Base-by-base conservation (phyloP, 331 rosid genomes). In the Spiraea crenata region DNA sequence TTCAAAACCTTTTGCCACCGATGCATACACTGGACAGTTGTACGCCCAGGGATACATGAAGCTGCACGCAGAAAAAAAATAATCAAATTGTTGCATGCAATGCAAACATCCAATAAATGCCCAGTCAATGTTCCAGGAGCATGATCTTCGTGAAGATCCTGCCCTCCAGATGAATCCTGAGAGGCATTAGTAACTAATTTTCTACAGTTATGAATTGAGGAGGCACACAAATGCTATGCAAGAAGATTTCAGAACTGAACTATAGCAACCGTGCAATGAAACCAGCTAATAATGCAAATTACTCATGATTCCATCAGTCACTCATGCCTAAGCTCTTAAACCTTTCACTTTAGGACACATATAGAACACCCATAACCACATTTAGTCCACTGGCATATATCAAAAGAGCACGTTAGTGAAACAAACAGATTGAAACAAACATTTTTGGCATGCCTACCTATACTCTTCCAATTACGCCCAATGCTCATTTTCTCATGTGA, bases 1-100 rank as follows among this genome's bases (percentile, higher is more conserved):
- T 86, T 67, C 14, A 85, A 41, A 85, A 85, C 92, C 72, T 85
- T 89, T 65, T 76, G 80, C 87, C 87, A 89, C 45, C 77, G 92
- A 62, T 87, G 92, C 15, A 78, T 66, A 76, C 90, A 89, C 77
- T 89, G 90, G 41, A 38, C 65, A 46, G 81, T 81, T 25, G 85
- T 74, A 59, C 79, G 49, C 16, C 83, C 80, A 5, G 88, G 84
- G 44, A 88, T 45, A 62, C 13, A 38, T 0, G 77, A 54, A 63
- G 89, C 91, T 88, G 80, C 15, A 65, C 20, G 35, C 34, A 10
- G 77, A n/a, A 72, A 14, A 11, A 9, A 14, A 59, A 25, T 25
- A 9, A 57, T 52, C 3, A 34, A 7, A 9, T 44, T 20, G 9
- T 2, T 50, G 42, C 7, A 25, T 25, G 1, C 16, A 68, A 3